A percentile compares a stretch with the other conserved stretches of the same genome.
Evolutionary conservation across 202 grass and related monocot species (phyloP).

Genomic region (Saccharum hybrid): DNA sequence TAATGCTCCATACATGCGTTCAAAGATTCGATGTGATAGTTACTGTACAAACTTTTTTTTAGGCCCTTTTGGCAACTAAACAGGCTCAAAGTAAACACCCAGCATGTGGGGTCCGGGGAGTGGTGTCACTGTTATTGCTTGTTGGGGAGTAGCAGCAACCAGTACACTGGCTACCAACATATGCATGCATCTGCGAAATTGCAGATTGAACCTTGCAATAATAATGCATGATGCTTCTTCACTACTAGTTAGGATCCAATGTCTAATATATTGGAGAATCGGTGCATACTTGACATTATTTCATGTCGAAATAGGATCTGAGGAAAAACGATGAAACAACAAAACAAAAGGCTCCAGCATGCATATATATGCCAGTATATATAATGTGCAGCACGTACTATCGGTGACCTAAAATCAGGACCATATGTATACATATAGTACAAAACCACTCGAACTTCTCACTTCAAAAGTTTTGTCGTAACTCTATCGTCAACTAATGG

Average conservation of each 20-base stretch:
- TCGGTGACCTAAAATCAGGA: too few relatives aligned
- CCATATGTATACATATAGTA: too few relatives aligned
- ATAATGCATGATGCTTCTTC: background rate
- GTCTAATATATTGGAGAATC: conserved; percentile 3
- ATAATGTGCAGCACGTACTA: too few relatives aligned
- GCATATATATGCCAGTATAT: too few relatives aligned
- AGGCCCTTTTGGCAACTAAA: too few relatives aligned
- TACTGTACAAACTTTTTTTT: too few relatives aligned
- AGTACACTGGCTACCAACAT: background rate
- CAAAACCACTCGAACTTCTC: background rate
- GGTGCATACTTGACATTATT: conserved; percentile 5
- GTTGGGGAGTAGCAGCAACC: conserved; percentile 13
- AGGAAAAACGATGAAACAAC: background rate
- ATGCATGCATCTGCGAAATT: background rate
- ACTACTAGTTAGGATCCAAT: background rate
- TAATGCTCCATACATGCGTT: too few relatives aligned
- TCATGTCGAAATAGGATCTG: background rate
- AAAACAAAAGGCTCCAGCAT: background rate
- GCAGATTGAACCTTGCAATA: background rate
- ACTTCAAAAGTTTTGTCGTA: background rate
- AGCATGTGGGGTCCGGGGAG: background rate
- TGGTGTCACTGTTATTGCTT: conserved; percentile 38
- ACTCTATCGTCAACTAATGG: background rate
- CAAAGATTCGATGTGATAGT: too few relatives aligned
- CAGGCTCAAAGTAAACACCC: too few relatives aligned